Conservation (phyloP, 2,329 filamentous ascomycete species). For the Xylaria sp. region DNA sequence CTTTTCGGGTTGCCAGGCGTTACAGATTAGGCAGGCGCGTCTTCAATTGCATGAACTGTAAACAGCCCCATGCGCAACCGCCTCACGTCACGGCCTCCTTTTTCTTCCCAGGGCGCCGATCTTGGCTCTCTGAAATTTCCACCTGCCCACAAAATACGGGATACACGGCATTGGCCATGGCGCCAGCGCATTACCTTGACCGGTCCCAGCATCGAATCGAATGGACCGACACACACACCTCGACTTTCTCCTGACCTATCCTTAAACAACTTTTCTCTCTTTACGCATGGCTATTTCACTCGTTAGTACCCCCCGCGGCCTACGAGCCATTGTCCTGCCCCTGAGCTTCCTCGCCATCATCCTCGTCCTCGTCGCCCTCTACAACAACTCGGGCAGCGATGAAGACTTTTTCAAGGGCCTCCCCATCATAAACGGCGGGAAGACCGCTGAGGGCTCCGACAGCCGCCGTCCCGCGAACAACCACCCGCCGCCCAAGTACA, state of each 20-base stretch:
- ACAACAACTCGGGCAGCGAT: slow-evolving; percentile 19
- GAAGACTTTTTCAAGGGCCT: slow-evolving; percentile 27
- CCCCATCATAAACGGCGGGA: slow-evolving; percentile 24
- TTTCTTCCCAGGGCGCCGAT: no score
- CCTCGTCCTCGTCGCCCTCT: slow-evolving; percentile 23
- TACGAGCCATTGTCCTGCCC: slow-evolving; percentile 24
- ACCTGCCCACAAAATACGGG: background rate
- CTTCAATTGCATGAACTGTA: no score
- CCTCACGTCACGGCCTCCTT: no score
- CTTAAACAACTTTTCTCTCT: slow-evolving; percentile 14
- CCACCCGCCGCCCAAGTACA: slow-evolving; percentile 34
- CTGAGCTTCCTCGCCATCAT: slow-evolving; percentile 24
- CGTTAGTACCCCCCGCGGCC: slow-evolving; percentile 18
- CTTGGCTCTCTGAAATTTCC: background rate
- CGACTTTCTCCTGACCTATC: no score
- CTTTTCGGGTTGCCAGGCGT: no score
- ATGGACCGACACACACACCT: no score
- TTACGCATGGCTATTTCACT: slow-evolving; percentile 18
- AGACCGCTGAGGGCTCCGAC: slow-evolving; percentile 6
- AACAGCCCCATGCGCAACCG: no score
- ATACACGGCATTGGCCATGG: background rate
- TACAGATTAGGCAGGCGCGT: no score
- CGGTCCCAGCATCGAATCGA: background rate
- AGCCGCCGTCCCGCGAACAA: slow-evolving; percentile 27
- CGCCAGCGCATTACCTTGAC: background rate